Conservation (phyloP, 1,284 basidiomycete genomes). For the Trametes polyzona region DNA sequence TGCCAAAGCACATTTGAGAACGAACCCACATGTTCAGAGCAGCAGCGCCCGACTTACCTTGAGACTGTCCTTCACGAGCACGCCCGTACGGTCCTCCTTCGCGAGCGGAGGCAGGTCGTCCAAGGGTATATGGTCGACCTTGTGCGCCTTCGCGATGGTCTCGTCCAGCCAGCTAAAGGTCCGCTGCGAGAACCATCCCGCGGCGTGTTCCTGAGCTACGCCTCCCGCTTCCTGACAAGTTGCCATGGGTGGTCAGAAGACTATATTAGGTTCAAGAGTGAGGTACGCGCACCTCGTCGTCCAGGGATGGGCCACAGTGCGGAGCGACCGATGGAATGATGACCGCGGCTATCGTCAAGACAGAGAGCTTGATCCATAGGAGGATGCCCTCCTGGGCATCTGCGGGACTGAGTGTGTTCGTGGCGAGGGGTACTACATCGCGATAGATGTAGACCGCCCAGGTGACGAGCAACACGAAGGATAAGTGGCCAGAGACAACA, state of each 20-base stretch:
- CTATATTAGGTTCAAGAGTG: too few species aligned
- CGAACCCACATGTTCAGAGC: not conserved
- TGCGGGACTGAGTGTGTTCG: conserved; percentile 42
- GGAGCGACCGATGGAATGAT: conserved; percentile 49
- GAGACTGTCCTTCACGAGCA: conserved; percentile 42
- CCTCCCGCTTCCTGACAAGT: conserved; percentile 43
- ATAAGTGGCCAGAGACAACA: conserved; percentile 18
- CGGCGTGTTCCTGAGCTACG: conserved; percentile 69
- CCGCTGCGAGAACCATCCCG: conserved; percentile 57
- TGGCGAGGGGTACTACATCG: conserved; percentile 54
- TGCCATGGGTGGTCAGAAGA: conserved; percentile 30
- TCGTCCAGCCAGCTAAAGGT: conserved; percentile 61
- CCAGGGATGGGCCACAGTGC: too few species aligned
- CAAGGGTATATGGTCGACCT: conserved; percentile 32
- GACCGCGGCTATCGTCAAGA: conserved; percentile 46
- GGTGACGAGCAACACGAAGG: conserved; percentile 41
- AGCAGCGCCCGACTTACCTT: conserved; percentile 23
- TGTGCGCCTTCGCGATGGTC: conserved; percentile 34
- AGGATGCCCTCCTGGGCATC: conserved; percentile 44
- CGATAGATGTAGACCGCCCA: conserved; percentile 52
- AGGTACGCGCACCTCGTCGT: too few species aligned
- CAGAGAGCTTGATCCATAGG: conserved; percentile 41
- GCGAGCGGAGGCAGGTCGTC: conserved; percentile 46
- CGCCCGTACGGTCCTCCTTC: conserved; percentile 47
- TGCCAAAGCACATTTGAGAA: too few species aligned